Conservation (phyloP, 176 grass and related monocot species). For the Saccharum spontaneum region DNA sequence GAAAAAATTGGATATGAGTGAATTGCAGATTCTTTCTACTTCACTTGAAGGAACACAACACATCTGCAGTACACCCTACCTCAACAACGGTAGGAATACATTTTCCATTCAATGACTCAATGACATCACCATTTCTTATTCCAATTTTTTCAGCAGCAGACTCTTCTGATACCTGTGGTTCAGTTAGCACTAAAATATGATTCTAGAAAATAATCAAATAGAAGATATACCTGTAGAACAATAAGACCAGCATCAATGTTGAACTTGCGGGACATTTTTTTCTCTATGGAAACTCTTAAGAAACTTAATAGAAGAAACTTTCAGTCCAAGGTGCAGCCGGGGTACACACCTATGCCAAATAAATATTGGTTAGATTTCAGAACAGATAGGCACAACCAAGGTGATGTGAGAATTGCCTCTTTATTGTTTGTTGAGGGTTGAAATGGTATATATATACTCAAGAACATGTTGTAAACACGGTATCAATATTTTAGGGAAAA, state of each 20-base stretch:
- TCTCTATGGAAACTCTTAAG: background rate
- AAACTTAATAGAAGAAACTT: background rate
- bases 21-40: background rate
- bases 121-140: slow-evolving; percentile 12
- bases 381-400: background rate
- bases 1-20: too few relatives aligned
- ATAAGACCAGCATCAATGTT: background rate
- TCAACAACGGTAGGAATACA: background rate
- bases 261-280: background rate
- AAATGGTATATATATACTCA: too few relatives aligned
- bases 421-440: too few relatives aligned
- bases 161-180: background rate
- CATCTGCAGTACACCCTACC: background rate
- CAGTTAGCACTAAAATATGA: background rate
- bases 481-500: too few relatives aligned
- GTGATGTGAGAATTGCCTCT: too few relatives aligned
- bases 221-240: background rate
- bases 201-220: background rate
- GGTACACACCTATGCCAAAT: background rate
- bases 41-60: background rate
- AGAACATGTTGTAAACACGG: too few relatives aligned
- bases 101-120: background rate
- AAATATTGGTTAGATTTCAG: background rate
- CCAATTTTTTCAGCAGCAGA: background rate
- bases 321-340: background rate